Percentiles rank a stretch among this genome's conserved stretches.
These are phyloP conservation scores for Opeltia flavorubescens DNA, from an alignment of 495 filamentous ascomycete genomes.

Conservation along the genomic window DNA sequence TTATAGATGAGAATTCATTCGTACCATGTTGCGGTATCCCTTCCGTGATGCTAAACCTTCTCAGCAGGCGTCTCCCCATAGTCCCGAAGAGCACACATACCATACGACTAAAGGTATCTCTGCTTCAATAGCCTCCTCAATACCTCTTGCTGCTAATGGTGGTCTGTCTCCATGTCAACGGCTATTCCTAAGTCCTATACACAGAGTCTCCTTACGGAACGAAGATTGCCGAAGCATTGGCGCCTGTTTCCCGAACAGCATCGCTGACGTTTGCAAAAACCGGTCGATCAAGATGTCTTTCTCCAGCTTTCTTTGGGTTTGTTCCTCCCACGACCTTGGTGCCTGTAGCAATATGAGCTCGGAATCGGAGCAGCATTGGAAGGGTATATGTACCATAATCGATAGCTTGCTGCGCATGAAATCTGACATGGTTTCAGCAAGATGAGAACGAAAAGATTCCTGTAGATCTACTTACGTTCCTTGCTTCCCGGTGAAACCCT, in stretches of 20 bases:
- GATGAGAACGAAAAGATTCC: background rate
- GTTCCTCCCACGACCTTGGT: conserved; percentile 96
- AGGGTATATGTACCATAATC: conserved; percentile 61
- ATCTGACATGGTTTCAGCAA: conserved; percentile 38
- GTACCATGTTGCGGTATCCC: conserved; percentile 92
- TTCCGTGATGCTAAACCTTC: conserved; percentile 65
- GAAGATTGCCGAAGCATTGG: conserved; percentile 88
- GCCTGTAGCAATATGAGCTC: conserved; percentile 36
- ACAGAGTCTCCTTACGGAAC: conserved; percentile 58
- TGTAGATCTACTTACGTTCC: conserved; percentile 63
- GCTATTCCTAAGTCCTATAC: background rate
- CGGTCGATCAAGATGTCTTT: conserved; percentile 74
- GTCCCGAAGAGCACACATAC: conserved; percentile 24
- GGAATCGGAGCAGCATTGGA: conserved; percentile 6
- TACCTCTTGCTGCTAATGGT: conserved; percentile 80
- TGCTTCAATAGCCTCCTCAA: conserved; percentile 89
- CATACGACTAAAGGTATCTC: conserved; percentile 90
- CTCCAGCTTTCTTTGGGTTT: conserved; percentile 96
- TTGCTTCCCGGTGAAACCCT: conserved; percentile 97
- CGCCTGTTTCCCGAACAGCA: conserved; percentile 82
- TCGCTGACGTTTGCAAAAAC: conserved; percentile 86
- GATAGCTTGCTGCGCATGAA: conserved; percentile 96
- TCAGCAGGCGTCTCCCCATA: conserved; percentile 8
- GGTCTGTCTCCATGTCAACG: conserved; percentile 39
- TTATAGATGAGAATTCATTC: conserved; percentile 12